Base-by-base conservation (phyloP, 2,329 filamentous ascomycete genomes). In the Ceratocystis harringtonii region DNA sequence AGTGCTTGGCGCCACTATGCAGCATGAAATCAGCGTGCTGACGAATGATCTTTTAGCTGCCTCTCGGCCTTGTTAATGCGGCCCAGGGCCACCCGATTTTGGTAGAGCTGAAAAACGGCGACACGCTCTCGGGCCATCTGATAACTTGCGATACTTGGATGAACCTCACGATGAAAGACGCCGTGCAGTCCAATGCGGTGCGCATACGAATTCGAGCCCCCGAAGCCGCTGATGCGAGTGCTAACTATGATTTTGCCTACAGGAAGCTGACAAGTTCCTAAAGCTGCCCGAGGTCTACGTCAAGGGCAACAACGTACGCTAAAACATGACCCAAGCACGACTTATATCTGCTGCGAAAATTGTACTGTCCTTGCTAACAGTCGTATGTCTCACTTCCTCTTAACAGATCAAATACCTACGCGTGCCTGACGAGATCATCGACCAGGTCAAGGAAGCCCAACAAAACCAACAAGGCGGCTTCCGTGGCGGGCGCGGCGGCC, bases 101-200 rank as follows among this genome's bases (percentile, higher is more conserved):
- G 66, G 92, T 96, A 70, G 92, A 96, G 80, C 87, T 96, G 70
- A 96, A 96, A 81, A 95, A 92, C 73, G 92, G 92, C 78, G 92
- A 99, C 77, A 97, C 94, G 0, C 83, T 99, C 68, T 99, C 97
- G 78, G 94, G 94, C 69, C 91, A 96, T 73, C 81, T 99, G 67
- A 88, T 96, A 75, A 90, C 88, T 76, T 99, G 92, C 84, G 94
- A 99, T 76, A 99, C 92, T 61, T 99, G 94, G 91, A 99, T 99
- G 94, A 99, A 99, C 78, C 79, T 99, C 71, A 97, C 92, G 1
- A 78, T 99, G 70, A 95, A 94, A 76, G 94, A 97, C 76, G 95
- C 99, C 25, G 90, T 97, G 44, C 92, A 97, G 77, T 97, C 94
- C 19, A 96, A 88, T 74, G 86, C 92, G 28, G 85, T 88, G 76